A percentile compares a stretch with the other conserved stretches of the same genome.
These are phyloP conservation scores for Monilinia fructicola DNA, from an alignment of 2,329 filamentous ascomycete species.

Conservation along the genomic window DNA sequence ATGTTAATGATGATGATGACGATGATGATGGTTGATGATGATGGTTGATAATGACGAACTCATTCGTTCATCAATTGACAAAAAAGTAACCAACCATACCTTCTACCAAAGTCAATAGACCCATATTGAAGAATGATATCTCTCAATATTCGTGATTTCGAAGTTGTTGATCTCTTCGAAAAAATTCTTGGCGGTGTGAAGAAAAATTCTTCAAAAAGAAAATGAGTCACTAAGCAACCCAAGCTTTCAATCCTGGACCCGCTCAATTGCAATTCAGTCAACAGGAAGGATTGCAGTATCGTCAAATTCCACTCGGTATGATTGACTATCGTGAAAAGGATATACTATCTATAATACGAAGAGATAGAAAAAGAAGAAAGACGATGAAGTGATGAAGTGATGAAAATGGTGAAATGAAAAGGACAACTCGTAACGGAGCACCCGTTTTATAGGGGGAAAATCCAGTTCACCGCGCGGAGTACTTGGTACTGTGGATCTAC, in stretches of 20 bases:
- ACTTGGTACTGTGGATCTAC: slow-evolving; percentile 12
- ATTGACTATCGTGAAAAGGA: not conserved
- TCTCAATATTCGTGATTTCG: not conserved
- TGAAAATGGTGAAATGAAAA: slow-evolving; percentile 39
- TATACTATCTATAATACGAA: too few relatives aligned
- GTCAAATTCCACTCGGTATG: not conserved
- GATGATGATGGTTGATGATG: too few relatives aligned
- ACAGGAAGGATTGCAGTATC: not conserved
- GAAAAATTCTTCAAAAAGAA: slow-evolving; percentile 14
- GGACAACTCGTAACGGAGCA: slow-evolving; percentile 48
- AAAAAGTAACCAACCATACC: slow-evolving; percentile 45
- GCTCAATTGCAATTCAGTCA: not conserved
- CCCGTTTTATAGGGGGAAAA: slow-evolving; percentile 52
- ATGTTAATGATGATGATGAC: not conserved
- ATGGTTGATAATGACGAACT: slow-evolving; percentile 43
- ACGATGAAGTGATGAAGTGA: slow-evolving; percentile 33
- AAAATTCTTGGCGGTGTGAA: slow-evolving; percentile 4
- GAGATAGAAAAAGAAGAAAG: slow-evolving; percentile 8
- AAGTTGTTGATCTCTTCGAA: not conserved
- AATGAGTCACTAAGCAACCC: slow-evolving; percentile 10
- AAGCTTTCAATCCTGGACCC: slow-evolving; percentile 17
- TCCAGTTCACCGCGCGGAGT: slow-evolving; percentile 33
- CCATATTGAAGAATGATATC: slow-evolving; percentile 30
- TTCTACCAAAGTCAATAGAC: slow-evolving; percentile 52
- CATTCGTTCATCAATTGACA: slow-evolving; percentile 30